These are phyloP conservation scores for Orbilia blumenaviensis DNA, from an alignment of 2,329 filamentous ascomycete species.

Conservation along the genomic window DNA sequence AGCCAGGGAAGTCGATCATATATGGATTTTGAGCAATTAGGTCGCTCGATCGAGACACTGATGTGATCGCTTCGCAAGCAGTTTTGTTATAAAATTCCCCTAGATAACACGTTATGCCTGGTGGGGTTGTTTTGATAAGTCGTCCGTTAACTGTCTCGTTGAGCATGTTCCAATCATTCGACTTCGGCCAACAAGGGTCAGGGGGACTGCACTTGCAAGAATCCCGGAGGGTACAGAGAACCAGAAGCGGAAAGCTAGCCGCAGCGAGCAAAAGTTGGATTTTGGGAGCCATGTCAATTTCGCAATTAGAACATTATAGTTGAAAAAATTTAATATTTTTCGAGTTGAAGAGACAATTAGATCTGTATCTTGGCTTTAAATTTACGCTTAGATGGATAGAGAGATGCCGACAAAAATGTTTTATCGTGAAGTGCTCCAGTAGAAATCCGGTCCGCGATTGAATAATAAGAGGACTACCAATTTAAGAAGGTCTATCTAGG, in stretches of 20 bases:
- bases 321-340: too few species aligned
- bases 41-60: background rate
- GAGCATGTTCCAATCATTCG: conserved; percentile 64
- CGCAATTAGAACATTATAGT: too few species aligned
- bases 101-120: conserved; percentile 66
- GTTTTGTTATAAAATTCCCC: background rate
- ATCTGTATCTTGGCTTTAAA: too few species aligned
- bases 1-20: background rate
- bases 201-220: conserved; percentile 66
- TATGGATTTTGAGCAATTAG: background rate
- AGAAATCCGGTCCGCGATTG: too few species aligned
- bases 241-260: background rate
- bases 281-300: too few species aligned
- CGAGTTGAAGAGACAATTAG: too few species aligned
- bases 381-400: too few species aligned
- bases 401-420: too few species aligned
- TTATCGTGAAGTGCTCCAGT: too few species aligned
- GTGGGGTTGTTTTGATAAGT: conserved; percentile 66
- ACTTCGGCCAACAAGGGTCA: conserved; percentile 67
- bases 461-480: too few species aligned
- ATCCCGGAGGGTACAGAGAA: background rate
- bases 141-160: conserved; percentile 66
- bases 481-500: too few species aligned
- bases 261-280: background rate
- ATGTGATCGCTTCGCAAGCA: background rate